Evolutionary conservation across 352 stramenopile genomes (phyloP), one percentile per base, ranked within the genome.

Genomic region (Globisporangium paroecandrum): DNA sequence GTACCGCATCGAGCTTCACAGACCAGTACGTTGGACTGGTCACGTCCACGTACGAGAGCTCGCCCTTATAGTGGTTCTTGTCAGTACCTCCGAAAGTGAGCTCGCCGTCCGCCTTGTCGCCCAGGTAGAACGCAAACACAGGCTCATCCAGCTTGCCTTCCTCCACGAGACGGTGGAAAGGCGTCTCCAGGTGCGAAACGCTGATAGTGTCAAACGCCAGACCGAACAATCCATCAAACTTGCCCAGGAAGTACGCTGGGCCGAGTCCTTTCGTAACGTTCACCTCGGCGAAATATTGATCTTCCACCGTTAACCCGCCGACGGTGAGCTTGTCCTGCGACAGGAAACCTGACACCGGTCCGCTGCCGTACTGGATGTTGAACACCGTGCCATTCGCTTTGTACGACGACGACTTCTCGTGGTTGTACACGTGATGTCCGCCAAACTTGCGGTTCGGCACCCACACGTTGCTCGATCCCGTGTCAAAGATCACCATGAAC

Each of bases 171-270:
- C 93, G 89, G 32, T 95, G 76, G 73, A 98, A 97, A 4, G 91
- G 86, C 10, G 94, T 97, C 29, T 75, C 75, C 2, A 90, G 78
- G 56, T 84, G 76, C 51, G 89, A 89, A 38, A 97, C 82, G 36
- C 73, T 84, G 68, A 98, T 91, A 38, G 78, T 74, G 57, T 91
- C 83, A 62, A 97, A 98, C 57, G 79, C 94, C 15, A 98, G 69
- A 67, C 94, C 94, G 43, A 98, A 77, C 65, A 98, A 97, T 41
- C 94, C 94, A 79, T 98, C 94, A 74, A 98, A 98, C 51, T 97
- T 96, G 57, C 90, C 93, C 8, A 97, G 65, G 29, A 78, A 83
- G 72, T 96, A 98, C 5, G 86, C 89, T 9, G 93, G 60, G n/a
- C 94, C 94, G 10, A 98, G 78, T 49, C 93, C 94, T 65, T 81